Percentiles rank a stretch among this genome's conserved stretches.
Conservation (phyloP, 1,139 yeast species). For the Hyphopichia pseudoburtonii region DNA sequence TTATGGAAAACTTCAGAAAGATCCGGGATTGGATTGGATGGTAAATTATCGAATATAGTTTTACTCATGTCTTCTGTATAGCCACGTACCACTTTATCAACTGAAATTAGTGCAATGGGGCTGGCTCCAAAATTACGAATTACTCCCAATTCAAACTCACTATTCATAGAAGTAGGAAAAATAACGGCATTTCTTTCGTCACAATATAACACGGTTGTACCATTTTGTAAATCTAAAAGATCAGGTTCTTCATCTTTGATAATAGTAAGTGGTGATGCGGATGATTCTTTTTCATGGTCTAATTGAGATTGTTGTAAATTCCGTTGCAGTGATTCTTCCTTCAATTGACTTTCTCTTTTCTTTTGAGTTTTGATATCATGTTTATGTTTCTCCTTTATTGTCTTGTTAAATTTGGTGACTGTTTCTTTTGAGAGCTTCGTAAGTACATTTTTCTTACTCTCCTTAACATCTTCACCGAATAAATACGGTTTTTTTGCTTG, state of each 20-base stretch:
- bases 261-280: constrained; percentile 9
- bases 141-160: constrained; percentile 36
- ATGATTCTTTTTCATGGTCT: neutral
- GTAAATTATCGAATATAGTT: constrained; percentile 28
- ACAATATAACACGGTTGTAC: constrained; percentile 31
- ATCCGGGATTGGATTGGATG: constrained; percentile 29
- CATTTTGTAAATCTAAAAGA: constrained; percentile 29
- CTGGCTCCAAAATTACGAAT: constrained; percentile 38
- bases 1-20: constrained; percentile 29
- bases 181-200: constrained; percentile 35
- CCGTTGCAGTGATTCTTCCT: constrained; percentile 7
- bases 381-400: constrained; percentile 8
- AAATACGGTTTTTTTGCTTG: constrained; percentile 30
- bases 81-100: constrained; percentile 40
- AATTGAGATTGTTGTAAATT: constrained; percentile 8
- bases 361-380: constrained; percentile 5
- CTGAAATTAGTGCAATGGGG: constrained; percentile 33
- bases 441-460: constrained; percentile 8
- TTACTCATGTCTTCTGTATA: constrained; percentile 29
- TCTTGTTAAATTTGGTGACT: constrained; percentile 22
- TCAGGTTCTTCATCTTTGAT: constrained; percentile 25
- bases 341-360: constrained; percentile 5
- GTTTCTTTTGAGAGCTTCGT: constrained; percentile 16
- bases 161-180: constrained; percentile 36
- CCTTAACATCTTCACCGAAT: constrained; percentile 16